phyloP scores from a whole-genome alignment of 371 early-diverging fungal species.

The Smittium culicis region DNA sequence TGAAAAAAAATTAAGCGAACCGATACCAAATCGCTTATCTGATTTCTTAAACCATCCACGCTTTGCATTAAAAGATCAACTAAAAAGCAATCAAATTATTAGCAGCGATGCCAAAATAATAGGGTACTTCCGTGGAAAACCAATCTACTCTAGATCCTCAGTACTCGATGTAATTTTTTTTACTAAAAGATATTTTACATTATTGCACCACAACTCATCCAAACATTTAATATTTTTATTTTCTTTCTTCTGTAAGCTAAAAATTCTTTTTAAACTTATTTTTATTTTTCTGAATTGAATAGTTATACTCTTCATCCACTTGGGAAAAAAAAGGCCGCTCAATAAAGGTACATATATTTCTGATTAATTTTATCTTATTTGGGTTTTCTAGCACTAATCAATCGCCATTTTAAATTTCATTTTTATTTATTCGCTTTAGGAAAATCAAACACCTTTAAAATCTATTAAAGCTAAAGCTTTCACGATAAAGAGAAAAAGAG shows the following conservation, averaged over 20 bases:
- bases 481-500: slow-evolving; percentile 8
- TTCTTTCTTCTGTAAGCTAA: no score
- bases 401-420: no score
- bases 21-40: background rate
- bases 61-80: slow-evolving; percentile 1
- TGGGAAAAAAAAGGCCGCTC: slow-evolving; percentile 4
- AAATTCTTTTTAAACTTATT: no score
- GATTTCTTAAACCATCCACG: slow-evolving; percentile 4
- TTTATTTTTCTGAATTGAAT: no score
- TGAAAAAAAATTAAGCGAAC: background rate
- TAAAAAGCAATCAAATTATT: slow-evolving; percentile 4
- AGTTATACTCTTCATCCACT: background rate
- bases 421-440: background rate
- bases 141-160: background rate
- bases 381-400: background rate
- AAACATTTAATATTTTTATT: no score
- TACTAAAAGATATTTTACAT: no score
- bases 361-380: background rate
- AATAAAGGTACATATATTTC: background rate
- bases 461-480: background rate
- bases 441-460: background rate
- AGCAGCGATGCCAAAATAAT: background rate
- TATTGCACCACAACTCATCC: no score
- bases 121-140: slow-evolving; percentile 8
- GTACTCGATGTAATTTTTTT: background rate